Percentiles rank a stretch among this genome's conserved stretches.
Evolutionary conservation across 1,139 yeast genomes (phyloP).

Genomic region (Diutina ranongensis): DNA sequence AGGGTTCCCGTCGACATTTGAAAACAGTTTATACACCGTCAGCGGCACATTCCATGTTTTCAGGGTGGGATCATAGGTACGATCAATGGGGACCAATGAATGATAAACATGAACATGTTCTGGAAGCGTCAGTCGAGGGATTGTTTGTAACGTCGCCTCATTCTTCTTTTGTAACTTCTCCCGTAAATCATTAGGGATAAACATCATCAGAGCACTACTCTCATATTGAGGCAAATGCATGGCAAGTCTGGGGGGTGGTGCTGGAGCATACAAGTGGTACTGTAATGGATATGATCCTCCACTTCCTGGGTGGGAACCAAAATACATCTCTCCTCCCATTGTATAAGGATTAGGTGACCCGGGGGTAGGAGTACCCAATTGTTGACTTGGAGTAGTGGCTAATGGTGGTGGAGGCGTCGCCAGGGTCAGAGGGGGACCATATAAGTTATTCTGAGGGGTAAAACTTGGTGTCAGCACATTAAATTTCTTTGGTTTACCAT

Average conservation of each 20-base stretch:
- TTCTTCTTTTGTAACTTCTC: slow-evolving; percentile 63
- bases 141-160: slow-evolving; percentile 68
- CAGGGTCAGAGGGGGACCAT: background rate
- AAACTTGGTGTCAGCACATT: slow-evolving; percentile 24
- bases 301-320: slow-evolving; percentile 11
- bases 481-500: slow-evolving; percentile 13
- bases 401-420: background rate
- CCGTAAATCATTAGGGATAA: slow-evolving; percentile 62
- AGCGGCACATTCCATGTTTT: slow-evolving; percentile 51
- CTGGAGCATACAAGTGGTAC: slow-evolving; percentile 84
- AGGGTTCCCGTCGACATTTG: slow-evolving; percentile 66
- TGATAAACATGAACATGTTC: slow-evolving; percentile 75
- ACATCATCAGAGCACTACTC: slow-evolving; percentile 55
- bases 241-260: slow-evolving; percentile 64
- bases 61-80: slow-evolving; percentile 38
- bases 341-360: slow-evolving; percentile 1
- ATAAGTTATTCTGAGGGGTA: slow-evolving; percentile 14
- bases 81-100: slow-evolving; percentile 76
- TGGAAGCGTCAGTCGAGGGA: slow-evolving; percentile 54
- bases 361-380: background rate
- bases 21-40: slow-evolving; percentile 67
- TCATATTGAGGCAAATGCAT: slow-evolving; percentile 58
- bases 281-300: slow-evolving; percentile 48
- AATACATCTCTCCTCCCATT: slow-evolving; percentile 1
- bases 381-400: background rate